phyloP scores from a whole-genome alignment of 116 monocot genomes.

The Cymodocea nodosa region DNA sequence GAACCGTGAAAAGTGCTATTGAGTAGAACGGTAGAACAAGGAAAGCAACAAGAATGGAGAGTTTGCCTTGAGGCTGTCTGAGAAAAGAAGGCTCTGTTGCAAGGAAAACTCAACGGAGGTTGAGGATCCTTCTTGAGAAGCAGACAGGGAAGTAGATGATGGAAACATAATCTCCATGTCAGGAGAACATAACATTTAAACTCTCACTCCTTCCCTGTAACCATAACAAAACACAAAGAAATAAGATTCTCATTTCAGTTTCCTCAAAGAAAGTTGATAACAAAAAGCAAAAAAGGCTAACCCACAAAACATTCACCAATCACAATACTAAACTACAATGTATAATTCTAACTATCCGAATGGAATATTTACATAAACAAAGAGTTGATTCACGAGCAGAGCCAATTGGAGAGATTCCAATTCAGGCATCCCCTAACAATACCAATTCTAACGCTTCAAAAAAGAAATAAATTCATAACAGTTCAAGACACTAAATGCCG shows the following conservation, averaged over 20 bases:
- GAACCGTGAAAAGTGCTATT: neutral
- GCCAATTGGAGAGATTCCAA: neutral
- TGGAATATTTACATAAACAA: neutral
- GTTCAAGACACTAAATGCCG: neutral
- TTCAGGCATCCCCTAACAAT: neutral
- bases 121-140: conserved; percentile 16
- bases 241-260: neutral
- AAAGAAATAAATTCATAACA: neutral
- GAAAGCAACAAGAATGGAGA: neutral
- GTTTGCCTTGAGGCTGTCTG: conserved; percentile 72
- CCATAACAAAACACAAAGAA: neutral
- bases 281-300: too few species aligned
- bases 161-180: conserved; percentile 42
- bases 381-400: neutral
- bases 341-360: neutral
- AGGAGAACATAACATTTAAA: neutral
- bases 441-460: neutral
- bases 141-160: conserved; percentile 29
- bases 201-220: neutral
- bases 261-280: too few species aligned
- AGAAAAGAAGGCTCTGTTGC: conserved; percentile 67
- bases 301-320: neutral
- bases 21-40: too few species aligned
- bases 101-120: conserved; percentile 59
- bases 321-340: neutral